Evolutionary conservation across 225 moss, liverwort and hornwort genomes (phyloP).

Genomic region (Sphagnum contortum): DNA sequence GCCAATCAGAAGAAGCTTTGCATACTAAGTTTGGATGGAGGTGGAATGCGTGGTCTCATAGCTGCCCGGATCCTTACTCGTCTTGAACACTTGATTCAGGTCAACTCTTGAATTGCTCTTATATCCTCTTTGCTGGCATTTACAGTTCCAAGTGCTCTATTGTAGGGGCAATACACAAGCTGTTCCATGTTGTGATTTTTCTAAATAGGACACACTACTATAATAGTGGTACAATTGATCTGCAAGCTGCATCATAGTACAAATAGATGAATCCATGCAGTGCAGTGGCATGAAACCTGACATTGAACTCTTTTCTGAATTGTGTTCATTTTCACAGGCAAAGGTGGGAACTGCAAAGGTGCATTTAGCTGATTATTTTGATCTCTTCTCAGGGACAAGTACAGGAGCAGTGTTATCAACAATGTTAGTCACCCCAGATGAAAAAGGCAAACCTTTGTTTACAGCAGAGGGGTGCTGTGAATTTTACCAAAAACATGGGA

Average conservation of each 20-base stretch:
- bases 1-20: constrained; percentile 28
- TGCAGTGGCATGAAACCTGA: no score
- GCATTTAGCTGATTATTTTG: constrained; percentile 80
- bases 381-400: constrained; percentile 83
- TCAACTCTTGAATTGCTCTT: constrained; percentile 1
- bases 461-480: constrained; percentile 66
- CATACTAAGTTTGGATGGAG: constrained; percentile 91
- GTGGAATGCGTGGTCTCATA: constrained; percentile 91
- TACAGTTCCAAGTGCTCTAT: no score
- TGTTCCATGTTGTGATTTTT: no score
- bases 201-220: no score
- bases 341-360: constrained; percentile 46
- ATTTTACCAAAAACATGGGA: constrained; percentile 67
- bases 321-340: constrained; percentile 28
- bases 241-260: no score
- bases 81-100: constrained; percentile 75
- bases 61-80: constrained; percentile 73
- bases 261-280: no score
- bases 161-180: no score
- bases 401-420: constrained; percentile 79
- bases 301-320: no score
- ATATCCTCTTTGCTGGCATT: no score
- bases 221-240: no score
- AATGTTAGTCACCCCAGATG: constrained; percentile 68
- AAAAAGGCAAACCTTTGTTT: constrained; percentile 56